phyloP scores from a whole-genome alignment of 2,329 filamentous ascomycete genomes.

The Botrytis aclada region DNA sequence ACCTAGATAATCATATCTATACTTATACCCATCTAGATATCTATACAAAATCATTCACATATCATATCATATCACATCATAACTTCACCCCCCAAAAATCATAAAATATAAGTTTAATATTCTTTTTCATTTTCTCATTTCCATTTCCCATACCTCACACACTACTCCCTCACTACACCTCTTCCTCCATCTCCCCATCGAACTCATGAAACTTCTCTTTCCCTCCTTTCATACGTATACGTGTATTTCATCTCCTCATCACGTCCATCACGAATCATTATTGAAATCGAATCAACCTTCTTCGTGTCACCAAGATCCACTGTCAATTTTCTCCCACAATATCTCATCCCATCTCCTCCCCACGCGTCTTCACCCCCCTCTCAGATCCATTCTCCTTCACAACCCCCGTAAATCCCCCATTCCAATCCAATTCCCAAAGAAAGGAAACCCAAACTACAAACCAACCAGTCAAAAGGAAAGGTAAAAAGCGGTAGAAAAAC shows the following conservation, averaged over 20 bases:
- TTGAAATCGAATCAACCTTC: background rate
- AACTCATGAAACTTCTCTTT: background rate
- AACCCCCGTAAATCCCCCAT: background rate
- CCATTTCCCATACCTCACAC: background rate
- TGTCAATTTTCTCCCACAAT: background rate
- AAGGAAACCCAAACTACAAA: background rate
- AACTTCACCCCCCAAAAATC: background rate
- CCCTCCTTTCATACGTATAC: conserved; percentile 2
- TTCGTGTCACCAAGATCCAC: background rate
- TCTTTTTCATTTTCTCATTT: conserved; percentile 12
- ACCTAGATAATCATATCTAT: too few species aligned
- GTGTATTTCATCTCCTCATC: conserved; percentile 1
- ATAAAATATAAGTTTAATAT: background rate
- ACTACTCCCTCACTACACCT: background rate
- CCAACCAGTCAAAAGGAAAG: background rate
- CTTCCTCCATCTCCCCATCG: background rate
- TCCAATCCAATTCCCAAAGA: background rate
- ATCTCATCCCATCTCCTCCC: background rate
- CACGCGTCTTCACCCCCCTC: background rate
- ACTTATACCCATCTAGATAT: too few species aligned
- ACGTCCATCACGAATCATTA: conserved; percentile 8
- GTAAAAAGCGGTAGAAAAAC: background rate
- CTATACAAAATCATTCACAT: background rate
- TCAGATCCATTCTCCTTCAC: background rate
- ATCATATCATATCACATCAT: background rate